Evolutionary conservation across 331 rosid genomes (phyloP).

Genomic region (Malus hybrid): DNA sequence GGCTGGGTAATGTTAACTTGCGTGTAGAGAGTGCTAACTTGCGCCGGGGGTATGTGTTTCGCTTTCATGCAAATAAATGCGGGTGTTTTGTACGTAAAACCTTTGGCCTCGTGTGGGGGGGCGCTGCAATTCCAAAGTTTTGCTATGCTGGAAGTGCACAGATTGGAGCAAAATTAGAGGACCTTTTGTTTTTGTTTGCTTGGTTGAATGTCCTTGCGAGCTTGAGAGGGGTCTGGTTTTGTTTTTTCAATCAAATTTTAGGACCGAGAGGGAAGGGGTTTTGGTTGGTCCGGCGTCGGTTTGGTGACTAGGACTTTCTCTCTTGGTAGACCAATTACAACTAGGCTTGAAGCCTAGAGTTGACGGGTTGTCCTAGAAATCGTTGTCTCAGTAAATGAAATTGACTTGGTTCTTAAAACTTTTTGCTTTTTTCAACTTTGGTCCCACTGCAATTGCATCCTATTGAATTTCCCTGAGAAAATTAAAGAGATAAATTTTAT

Average conservation of each 20-base stretch:
- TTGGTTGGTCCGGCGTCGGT: conserved; percentile 15
- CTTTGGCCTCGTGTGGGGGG: background rate
- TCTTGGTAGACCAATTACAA: background rate
- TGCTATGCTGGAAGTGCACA: background rate
- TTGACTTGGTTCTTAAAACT: background rate
- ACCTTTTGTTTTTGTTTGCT: no score
- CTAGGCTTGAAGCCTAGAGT: conserved; percentile 8
- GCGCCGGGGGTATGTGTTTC: conserved; percentile 1
- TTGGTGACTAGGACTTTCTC: background rate
- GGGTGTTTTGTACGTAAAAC: background rate
- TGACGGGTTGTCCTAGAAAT: conserved; percentile 19
- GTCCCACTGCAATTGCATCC: background rate
- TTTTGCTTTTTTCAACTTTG: conserved; percentile 3
- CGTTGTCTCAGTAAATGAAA: conserved; percentile 4
- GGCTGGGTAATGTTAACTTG: conserved; percentile 21
- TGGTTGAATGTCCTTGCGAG: background rate
- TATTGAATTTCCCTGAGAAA: background rate
- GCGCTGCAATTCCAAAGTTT: background rate
- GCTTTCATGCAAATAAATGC: conserved; percentile 22
- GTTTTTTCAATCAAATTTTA: background rate
- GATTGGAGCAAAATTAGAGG: background rate
- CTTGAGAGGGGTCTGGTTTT: background rate
- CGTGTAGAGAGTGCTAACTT: background rate
- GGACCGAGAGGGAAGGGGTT: conserved; percentile 6
- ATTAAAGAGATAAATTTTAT: background rate